Conservation (phyloP, 2,329 filamentous ascomycete genomes). For the Chaetothyriales sp. region DNA sequence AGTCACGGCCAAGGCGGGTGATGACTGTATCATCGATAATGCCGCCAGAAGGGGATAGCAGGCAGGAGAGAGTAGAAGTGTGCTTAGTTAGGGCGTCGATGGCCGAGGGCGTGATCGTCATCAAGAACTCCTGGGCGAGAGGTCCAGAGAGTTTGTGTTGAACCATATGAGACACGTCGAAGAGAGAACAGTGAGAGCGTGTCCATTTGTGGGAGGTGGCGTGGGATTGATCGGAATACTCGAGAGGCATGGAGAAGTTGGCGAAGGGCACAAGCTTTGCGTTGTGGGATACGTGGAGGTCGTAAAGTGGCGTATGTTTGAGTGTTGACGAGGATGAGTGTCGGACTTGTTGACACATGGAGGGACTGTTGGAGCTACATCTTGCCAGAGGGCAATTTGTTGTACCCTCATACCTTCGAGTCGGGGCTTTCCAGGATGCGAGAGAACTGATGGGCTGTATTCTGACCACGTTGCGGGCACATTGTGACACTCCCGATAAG, state of each 20-base stretch:
- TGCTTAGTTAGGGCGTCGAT: slow-evolving; percentile 51
- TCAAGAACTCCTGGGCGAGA: slow-evolving; percentile 66
- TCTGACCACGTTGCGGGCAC: not conserved
- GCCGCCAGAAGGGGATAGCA: slow-evolving; percentile 74
- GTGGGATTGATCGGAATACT: slow-evolving; percentile 66
- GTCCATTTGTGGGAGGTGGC: slow-evolving; percentile 83
- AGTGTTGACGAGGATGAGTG: slow-evolving; percentile 11
- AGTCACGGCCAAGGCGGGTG: slow-evolving; percentile 57
- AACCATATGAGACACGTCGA: slow-evolving; percentile 93
- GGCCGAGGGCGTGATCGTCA: slow-evolving; percentile 68
- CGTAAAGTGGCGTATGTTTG: slow-evolving; percentile 56
- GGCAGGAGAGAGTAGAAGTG: slow-evolving; percentile 67
- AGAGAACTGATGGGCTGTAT: not conserved
- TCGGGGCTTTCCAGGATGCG: not conserved
- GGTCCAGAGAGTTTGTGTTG: slow-evolving; percentile 76
- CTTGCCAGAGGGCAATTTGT: not conserved
- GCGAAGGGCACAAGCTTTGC: slow-evolving; percentile 97
- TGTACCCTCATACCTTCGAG: not conserved
- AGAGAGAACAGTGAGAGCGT: slow-evolving; percentile 72
- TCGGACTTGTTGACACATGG: not conserved
- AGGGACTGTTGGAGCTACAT: not conserved
- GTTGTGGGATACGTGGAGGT: slow-evolving; percentile 62
- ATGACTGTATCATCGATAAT: slow-evolving; percentile 93
- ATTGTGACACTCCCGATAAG: not conserved
- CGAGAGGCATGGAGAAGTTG: slow-evolving; percentile 82